Percentiles rank a stretch among this genome's conserved stretches.
Conservation (phyloP, 2,329 filamentous ascomycete genomes). For the Tricladium varicosporioides region DNA sequence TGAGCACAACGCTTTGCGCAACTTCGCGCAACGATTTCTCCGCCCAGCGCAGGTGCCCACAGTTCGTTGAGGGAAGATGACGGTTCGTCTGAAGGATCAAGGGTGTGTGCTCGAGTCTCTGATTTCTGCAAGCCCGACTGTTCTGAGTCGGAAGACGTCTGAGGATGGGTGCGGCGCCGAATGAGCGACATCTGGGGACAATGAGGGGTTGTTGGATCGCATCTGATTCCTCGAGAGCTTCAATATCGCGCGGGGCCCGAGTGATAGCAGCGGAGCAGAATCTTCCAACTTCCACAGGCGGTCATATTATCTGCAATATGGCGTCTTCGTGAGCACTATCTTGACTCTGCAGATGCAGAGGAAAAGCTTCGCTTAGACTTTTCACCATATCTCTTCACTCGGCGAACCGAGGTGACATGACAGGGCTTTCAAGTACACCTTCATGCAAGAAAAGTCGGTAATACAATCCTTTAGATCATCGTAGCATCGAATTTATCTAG, state of each 20-base stretch:
- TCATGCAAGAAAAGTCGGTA: no score
- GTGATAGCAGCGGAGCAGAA: neutral
- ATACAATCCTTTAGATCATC: no score
- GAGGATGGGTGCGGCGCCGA: neutral
- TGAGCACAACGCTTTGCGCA: slow-evolving; percentile 2
- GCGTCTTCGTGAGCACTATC: neutral
- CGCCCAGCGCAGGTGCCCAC: neutral
- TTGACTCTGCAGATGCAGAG: neutral
- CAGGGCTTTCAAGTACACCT: no score
- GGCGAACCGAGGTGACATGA: no score
- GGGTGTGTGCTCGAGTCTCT: neutral
- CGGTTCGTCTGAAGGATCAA: neutral
- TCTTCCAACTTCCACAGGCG: neutral
- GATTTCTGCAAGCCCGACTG: neutral
- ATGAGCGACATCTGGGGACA: neutral
- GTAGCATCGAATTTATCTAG: no score
- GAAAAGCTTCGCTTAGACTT: neutral
- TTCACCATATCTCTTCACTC: no score
- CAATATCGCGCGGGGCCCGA: neutral
- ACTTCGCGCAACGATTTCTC: slow-evolving; percentile 4
- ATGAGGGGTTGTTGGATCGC: neutral
- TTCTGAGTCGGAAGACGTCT: neutral
- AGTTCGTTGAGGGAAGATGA: neutral
- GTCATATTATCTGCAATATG: neutral
- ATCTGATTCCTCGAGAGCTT: neutral